Evolutionary conservation across 2,329 filamentous ascomycete genomes (phyloP).

Genomic region (Grosmannia huntii): DNA sequence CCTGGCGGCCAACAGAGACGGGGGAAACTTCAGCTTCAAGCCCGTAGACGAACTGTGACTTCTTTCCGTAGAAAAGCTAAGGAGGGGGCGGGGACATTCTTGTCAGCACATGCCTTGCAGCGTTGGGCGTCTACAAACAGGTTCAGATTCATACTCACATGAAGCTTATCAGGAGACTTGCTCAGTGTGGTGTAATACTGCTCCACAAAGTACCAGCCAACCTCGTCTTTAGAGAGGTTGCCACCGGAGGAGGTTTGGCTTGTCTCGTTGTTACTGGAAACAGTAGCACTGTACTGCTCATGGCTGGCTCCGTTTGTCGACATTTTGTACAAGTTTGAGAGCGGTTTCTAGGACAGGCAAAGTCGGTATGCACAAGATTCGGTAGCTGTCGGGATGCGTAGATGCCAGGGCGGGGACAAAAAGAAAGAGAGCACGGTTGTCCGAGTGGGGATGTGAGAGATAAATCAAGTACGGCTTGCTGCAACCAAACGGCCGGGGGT

Average conservation of each 20-base stretch:
- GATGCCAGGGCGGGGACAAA: not conserved
- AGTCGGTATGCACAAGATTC: not conserved
- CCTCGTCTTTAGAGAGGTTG: conserved; percentile 71
- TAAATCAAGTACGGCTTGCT: not conserved
- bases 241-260: conserved; percentile 21
- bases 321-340: conserved; percentile 24
- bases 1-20: conserved; percentile 77
- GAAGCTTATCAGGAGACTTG: conserved; percentile 86
- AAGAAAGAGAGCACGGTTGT: not conserved
- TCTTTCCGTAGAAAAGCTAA: conserved; percentile 88
- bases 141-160: conserved; percentile 34
- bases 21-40: conserved; percentile 79
- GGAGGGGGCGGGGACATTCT: not conserved
- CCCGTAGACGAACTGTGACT: conserved; percentile 88
- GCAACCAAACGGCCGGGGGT: not conserved
- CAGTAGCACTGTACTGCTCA: conserved; percentile 24
- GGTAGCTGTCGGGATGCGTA: not conserved
- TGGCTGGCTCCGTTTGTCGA: conserved; percentile 40
- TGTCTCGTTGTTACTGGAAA: conserved; percentile 20
- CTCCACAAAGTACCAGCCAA: conserved; percentile 99
- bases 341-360: not conserved
- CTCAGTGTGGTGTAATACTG: conserved; percentile 98
- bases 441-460: not conserved
- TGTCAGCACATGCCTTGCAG: no score
- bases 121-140: no score